These are phyloP conservation scores for Nematodospora valgi DNA, from an alignment of 805 yeast species.

Conservation along the genomic window DNA sequence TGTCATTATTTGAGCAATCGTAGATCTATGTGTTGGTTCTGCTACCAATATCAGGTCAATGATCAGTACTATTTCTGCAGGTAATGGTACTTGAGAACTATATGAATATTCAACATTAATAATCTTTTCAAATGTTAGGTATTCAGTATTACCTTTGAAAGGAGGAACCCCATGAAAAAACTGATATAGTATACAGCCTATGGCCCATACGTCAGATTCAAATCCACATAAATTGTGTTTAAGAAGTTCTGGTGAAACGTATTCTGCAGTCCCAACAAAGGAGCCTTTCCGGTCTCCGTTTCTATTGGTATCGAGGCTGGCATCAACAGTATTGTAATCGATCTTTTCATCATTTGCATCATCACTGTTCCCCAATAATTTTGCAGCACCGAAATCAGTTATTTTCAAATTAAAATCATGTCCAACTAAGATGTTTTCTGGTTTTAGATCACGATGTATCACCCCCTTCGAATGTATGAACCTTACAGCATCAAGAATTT, in stretches of 20 bases:
- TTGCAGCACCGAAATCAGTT: conserved; percentile 99
- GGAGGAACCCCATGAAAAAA: conserved; percentile 84
- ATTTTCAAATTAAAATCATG: conserved; percentile 84
- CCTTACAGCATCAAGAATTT: conserved; percentile 84
- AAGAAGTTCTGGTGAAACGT: conserved; percentile 80
- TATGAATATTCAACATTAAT: conserved; percentile 68
- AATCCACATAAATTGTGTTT: conserved; percentile 76
- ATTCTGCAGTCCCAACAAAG: conserved; percentile 88
- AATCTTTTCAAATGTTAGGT: conserved; percentile 84
- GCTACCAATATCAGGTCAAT: conserved; percentile 31
- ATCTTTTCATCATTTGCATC: conserved; percentile 30
- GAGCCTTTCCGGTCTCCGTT: conserved; percentile 48
- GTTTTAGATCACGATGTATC: conserved; percentile 91
- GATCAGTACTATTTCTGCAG: conserved; percentile 24
- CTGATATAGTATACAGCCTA: conserved; percentile 86
- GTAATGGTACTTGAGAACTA: conserved; percentile 22
- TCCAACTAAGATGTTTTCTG: conserved; percentile 85
- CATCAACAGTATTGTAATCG: conserved; percentile 22
- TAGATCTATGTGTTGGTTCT: conserved; percentile 29
- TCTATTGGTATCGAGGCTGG: conserved; percentile 24
- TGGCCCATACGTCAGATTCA: conserved; percentile 89
- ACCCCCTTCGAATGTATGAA: conserved; percentile 89
- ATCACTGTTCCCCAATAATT: conserved; percentile 43
- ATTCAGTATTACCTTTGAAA: conserved; percentile 81
- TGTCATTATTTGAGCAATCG: conserved; percentile 31